Base-by-base conservation (phyloP, 306 rosid species). In the Benincasa hispida region DNA sequence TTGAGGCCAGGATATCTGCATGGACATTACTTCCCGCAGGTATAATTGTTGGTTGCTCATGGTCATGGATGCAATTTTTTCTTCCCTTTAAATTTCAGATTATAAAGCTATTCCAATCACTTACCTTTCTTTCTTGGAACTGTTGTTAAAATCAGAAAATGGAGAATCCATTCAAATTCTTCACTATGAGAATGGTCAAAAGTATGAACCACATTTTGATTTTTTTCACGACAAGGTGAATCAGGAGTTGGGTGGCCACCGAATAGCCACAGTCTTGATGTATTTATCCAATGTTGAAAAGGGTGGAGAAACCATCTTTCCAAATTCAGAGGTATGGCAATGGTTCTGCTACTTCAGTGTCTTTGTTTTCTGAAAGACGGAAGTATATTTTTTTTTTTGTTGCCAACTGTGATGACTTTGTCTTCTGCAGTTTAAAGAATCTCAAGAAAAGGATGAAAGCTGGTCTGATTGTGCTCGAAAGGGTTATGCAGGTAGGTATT, bases 261-360 rank as follows among this genome's bases (percentile, higher is more conserved):
- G 99, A 48, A 53, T 92, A 48, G 98, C 98, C 78, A 95, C 99
- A 8, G 97, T 95, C 37, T 83, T 95, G 87, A 95, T 95, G 98
- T 95, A 95, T 89, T 82, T 95, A 85, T 95, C 99, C 76, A 72
- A 85, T 73, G 89, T 95, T 59, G 91, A 82, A 83, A 92, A 89
- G 84, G 99, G 99, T 48, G 99, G 99, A 32, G 99, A 95, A 77
- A 95, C 99, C 35, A 37, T 95, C 81, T 95, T 95, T 82, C 99
- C 99, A 75, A 60, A 95, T 58, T 8, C 92, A 3, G 82, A 74
- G 92, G 99, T 95, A 85, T 80, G 74, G 27, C 61, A n/a, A 24
- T 41, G 42, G 51, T 14, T 51, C 25, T 57, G 68, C 56, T 4
- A 18, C 17, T 62, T 34, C 12, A 1, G 11, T 65, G 28, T 30